Conservation (phyloP, 2,329 filamentous ascomycete species). For the Colletotrichum noveboracense region DNA sequence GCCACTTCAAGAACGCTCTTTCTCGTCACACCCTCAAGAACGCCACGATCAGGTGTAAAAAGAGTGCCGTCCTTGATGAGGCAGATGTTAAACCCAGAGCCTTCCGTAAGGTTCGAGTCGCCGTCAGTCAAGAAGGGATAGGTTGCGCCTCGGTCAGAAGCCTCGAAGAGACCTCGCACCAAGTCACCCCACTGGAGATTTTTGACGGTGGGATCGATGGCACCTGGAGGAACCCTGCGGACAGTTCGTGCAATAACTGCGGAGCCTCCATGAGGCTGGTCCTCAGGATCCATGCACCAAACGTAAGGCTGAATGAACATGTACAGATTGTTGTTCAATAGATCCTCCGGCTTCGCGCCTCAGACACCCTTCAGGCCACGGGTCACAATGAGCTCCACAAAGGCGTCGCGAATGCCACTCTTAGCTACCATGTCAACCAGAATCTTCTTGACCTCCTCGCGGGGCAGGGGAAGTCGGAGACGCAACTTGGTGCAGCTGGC, state of each 20-base stretch:
- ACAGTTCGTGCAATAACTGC: constrained; percentile 52
- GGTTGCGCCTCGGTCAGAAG: constrained; percentile 46
- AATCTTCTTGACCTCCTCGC: constrained; percentile 41
- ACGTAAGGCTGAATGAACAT: constrained; percentile 55
- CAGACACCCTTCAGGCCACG: constrained; percentile 49
- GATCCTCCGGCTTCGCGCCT: constrained; percentile 34
- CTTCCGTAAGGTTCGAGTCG: constrained; percentile 53
- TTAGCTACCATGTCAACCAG: constrained; percentile 49
- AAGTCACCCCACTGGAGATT: constrained; percentile 58
- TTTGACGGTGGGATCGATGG: constrained; percentile 57
- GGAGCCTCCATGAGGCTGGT: constrained; percentile 44
- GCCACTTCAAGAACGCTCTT: constrained; percentile 54
- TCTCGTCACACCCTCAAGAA: constrained; percentile 52
- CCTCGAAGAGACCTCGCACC: constrained; percentile 49
- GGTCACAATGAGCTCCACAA: constrained; percentile 56
- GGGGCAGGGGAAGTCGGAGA: constrained; percentile 44
- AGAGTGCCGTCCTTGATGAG: constrained; percentile 49
- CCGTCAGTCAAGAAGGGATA: constrained; percentile 58
- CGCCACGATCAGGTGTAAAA: constrained; percentile 52
- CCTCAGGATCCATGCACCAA: constrained; percentile 53
- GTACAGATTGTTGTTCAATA: constrained; percentile 48
- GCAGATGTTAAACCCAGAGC: constrained; percentile 53
- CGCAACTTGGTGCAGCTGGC: constrained; percentile 50
- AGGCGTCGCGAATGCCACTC: constrained; percentile 53
- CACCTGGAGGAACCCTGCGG: constrained; percentile 46